phyloP scores from a whole-genome alignment of 306 rosid species.

The Rubus parviflorus region DNA sequence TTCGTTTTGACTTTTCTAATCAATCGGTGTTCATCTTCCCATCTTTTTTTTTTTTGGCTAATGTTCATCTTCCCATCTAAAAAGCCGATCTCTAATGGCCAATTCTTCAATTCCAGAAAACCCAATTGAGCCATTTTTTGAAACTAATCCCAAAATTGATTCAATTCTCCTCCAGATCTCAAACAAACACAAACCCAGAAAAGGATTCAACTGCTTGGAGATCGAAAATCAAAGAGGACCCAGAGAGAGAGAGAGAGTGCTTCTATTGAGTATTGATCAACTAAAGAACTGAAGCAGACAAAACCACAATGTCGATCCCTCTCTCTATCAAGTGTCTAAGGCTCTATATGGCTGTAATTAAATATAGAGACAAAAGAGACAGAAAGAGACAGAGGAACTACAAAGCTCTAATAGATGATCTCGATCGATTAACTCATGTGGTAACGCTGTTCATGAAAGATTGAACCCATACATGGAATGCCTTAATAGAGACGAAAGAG shows the following conservation, averaged over 20 bases:
- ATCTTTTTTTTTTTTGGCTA: too few relatives aligned
- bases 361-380: constrained; percentile 26
- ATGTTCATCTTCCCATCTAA: constrained; percentile 35
- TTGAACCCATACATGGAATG: too few relatives aligned
- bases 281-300: constrained; percentile 9
- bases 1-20: too few relatives aligned
- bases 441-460: too few relatives aligned
- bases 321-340: constrained; percentile 22
- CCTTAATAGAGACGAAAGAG: constrained; percentile 47
- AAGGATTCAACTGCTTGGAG: background rate
- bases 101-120: constrained; percentile 31
- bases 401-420: too few relatives aligned
- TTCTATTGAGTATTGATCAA: constrained; percentile 11
- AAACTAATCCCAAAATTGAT: constrained; percentile 32
- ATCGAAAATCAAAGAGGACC: constrained; percentile 12
- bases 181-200: background rate
- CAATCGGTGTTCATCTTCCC: too few relatives aligned
- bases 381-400: constrained; percentile 65
- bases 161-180: constrained; percentile 20
- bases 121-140: constrained; percentile 32
- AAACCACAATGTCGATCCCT: constrained; percentile 19
- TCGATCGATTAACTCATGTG: too few relatives aligned
- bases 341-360: constrained; percentile 50
- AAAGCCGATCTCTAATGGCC: constrained; percentile 24
- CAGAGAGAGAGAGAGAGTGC: background rate